Conservation (phyloP, 1,284 basidiomycete species). For the Phellopilus nigrolimitatus region DNA sequence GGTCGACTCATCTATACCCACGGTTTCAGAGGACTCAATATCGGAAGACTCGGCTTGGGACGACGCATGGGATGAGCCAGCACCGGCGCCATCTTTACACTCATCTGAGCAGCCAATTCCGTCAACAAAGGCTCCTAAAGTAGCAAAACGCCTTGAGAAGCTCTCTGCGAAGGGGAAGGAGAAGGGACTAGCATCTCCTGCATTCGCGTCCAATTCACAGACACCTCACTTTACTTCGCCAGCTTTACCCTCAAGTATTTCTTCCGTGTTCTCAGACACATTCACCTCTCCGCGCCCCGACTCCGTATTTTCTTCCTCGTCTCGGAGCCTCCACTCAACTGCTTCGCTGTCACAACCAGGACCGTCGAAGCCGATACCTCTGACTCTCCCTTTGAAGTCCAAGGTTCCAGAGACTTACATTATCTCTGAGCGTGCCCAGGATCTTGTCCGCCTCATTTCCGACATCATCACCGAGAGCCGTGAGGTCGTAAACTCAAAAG, state of each 20-base stretch:
- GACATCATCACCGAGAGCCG: conserved; percentile 9
- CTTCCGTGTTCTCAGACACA: background rate
- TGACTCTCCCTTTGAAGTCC: conserved; percentile 9
- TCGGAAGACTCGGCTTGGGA: conserved; percentile 43
- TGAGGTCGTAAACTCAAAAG: conserved; percentile 49
- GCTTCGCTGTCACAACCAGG: background rate
- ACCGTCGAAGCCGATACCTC: conserved; percentile 14
- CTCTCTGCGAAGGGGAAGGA: conserved; percentile 50
- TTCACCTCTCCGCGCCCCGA: background rate
- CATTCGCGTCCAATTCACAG: conserved; percentile 19
- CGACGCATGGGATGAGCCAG: conserved; percentile 55
- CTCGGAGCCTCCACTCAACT: background rate
- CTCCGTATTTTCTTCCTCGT: conserved; percentile 5
- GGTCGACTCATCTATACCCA: conserved; percentile 20
- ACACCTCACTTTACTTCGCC: conserved; percentile 19
- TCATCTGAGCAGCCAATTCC: conserved; percentile 26
- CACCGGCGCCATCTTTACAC: conserved; percentile 25
- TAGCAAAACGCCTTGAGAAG: conserved; percentile 54
- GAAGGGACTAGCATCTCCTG: conserved; percentile 24
- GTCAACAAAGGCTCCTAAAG: conserved; percentile 37
- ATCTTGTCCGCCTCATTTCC: conserved; percentile 12
- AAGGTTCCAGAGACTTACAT: conserved; percentile 16
- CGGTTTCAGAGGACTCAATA: conserved; percentile 19
- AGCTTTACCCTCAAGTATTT: conserved; percentile 20
- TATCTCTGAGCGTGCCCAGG: conserved; percentile 12